phyloP scores from a whole-genome alignment of 345 rosid genomes.

The Tarenaya hassleriana region DNA sequence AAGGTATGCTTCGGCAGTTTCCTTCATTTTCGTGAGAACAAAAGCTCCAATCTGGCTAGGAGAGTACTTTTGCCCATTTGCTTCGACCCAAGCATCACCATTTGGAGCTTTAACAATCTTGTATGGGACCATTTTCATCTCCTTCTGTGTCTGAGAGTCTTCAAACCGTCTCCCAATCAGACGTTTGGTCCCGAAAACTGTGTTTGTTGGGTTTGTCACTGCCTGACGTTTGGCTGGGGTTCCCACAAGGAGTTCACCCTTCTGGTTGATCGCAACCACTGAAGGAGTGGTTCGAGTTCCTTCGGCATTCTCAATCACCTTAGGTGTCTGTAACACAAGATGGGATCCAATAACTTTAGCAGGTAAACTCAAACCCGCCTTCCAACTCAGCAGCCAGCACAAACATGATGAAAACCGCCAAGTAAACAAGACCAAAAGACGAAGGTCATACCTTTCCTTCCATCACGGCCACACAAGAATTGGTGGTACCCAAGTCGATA shows the following conservation, averaged over 20 bases:
- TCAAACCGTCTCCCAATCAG: constrained; percentile 34
- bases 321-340: constrained; percentile 28
- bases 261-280: constrained; percentile 38
- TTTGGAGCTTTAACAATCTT: constrained; percentile 42
- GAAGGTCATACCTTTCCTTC: constrained; percentile 43
- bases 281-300: constrained; percentile 48
- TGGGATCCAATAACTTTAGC: background rate
- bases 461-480: constrained; percentile 55
- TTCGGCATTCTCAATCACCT: constrained; percentile 43
- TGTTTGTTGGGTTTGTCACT: constrained; percentile 38
- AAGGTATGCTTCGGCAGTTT: constrained; percentile 44
- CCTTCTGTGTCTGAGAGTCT: constrained; percentile 40
- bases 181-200: constrained; percentile 34
- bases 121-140: constrained; percentile 42
- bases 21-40: constrained; percentile 41
- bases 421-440: background rate
- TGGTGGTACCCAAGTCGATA: constrained; percentile 55
- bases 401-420: background rate
- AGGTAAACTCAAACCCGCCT: background rate
- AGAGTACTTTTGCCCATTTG: constrained; percentile 35
- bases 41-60: constrained; percentile 45
- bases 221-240: constrained; percentile 48
- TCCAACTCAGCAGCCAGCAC: background rate
- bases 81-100: constrained; percentile 52
- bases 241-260: constrained; percentile 39